Base-by-base conservation (phyloP, 2,329 filamentous ascomycete species). In the Emydomyces testavorans region DNA sequence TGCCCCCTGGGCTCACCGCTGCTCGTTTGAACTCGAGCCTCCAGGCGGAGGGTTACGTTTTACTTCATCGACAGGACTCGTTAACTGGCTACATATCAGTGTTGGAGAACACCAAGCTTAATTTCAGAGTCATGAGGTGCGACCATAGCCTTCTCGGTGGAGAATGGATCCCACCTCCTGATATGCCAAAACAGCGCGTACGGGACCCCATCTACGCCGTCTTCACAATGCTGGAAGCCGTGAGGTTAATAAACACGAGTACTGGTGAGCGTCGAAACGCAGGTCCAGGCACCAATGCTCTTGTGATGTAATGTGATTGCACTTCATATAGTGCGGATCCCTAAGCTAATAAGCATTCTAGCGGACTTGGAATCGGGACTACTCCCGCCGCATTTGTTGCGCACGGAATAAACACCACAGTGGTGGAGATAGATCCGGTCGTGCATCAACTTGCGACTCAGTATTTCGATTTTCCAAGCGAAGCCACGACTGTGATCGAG, bases 121-220 rank as follows among this genome's bases (percentile, higher is more conserved):
- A 80, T 1, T 95, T 85, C 65, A 78, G 88, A 1, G 79, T 89
- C 13, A 78, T 98, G 74, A 79, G 92, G 51, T 95, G 88, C 63
- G 92, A 96, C 59, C 92, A 98, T 64, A 94, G 88, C 59, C 73
- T 98, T 26, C 75, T 98, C 1, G 92, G 92, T 34, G 92, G 92
- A 29, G 85, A 95, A 65, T 98, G 90, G 90, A 75, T 82, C 10
- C 72, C 72, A 34, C 56, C 70, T 67, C 55, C 60, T 16, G 53
- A 65, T 58, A 65, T 81, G 62, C 51, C 72, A 67, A 43, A 69
- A 60, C 76, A 73, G 1, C 64, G 75, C 37, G 69, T 87, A 15
- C 77, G 79, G 8, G 92, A 98, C 65, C 87, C 90, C 0, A 86
- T 98, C 48, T 98, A 96, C 62, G 83, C 86, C 7, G 83, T 96